Conservation (phyloP, 352 stramenopile species). For the Lagenidium giganteum region DNA sequence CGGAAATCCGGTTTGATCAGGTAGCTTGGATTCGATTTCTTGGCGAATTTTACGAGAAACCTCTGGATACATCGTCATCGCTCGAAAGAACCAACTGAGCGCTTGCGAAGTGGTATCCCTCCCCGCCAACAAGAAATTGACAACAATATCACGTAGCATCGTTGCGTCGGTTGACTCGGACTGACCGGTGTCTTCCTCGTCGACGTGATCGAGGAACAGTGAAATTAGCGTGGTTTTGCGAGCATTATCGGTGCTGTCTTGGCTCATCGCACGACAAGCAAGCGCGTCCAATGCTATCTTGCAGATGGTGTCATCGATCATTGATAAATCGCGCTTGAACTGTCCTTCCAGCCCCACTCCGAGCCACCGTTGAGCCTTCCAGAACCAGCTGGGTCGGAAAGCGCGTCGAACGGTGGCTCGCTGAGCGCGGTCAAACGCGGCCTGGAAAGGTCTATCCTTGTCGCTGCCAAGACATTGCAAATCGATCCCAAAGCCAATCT, state of each 20-base stretch:
- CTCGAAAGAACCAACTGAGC: conserved; percentile 71
- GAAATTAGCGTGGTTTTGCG: conserved; percentile 23
- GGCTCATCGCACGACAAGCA: background rate
- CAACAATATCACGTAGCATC: conserved; percentile 62
- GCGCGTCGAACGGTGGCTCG: conserved; percentile 19
- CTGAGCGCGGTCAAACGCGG: conserved; percentile 24
- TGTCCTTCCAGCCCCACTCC: conserved; percentile 16
- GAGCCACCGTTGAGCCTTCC: conserved; percentile 24
- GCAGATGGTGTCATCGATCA: conserved; percentile 18
- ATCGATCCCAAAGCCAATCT: conserved; percentile 13
- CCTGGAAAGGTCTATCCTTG: conserved; percentile 1
- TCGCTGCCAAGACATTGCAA: conserved; percentile 4
- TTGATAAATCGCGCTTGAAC: conserved; percentile 13
- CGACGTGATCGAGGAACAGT: conserved; percentile 24
- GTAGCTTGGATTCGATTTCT: conserved; percentile 31
- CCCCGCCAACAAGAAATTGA: conserved; percentile 78
- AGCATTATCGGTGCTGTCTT: background rate
- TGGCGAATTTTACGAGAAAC: conserved; percentile 37
- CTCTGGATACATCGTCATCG: conserved; percentile 38
- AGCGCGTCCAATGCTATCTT: conserved; percentile 24
- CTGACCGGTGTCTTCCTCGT: conserved; percentile 3
- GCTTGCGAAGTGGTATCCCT: conserved; percentile 72
- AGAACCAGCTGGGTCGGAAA: conserved; percentile 33
- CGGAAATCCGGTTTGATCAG: conserved; percentile 5
- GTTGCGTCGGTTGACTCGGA: conserved; percentile 1